phyloP scores from a whole-genome alignment of 495 filamentous ascomycete species.

The Aspergillus baeticus region DNA sequence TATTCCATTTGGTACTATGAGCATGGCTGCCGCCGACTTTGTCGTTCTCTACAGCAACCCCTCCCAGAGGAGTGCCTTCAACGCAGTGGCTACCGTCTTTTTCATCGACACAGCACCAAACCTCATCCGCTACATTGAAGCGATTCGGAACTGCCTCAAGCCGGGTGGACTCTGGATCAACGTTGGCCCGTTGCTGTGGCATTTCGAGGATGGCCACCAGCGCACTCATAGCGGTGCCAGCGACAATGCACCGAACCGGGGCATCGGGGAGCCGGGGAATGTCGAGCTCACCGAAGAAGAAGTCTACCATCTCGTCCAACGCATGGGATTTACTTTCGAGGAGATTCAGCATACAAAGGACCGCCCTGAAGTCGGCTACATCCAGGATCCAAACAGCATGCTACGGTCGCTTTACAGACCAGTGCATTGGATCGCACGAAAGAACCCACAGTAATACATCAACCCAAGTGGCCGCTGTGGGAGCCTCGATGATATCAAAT shows the following conservation, averaged over 20 bases:
- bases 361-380: slow-evolving; percentile 69
- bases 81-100: slow-evolving; percentile 86
- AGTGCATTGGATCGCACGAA: slow-evolving; percentile 82
- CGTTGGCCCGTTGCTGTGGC: slow-evolving; percentile 87
- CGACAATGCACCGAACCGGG: slow-evolving; percentile 27
- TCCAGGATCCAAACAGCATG: slow-evolving; percentile 81
- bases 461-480: not conserved
- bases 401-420: slow-evolving; percentile 75
- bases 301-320: slow-evolving; percentile 70
- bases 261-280: slow-evolving; percentile 75
- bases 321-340: slow-evolving; percentile 75
- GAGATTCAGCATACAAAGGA: slow-evolving; percentile 38
- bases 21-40: slow-evolving; percentile 86
- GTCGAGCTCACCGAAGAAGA: slow-evolving; percentile 89
- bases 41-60: slow-evolving; percentile 66
- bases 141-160: slow-evolving; percentile 74
- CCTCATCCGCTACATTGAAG: slow-evolving; percentile 81
- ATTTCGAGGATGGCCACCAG: slow-evolving; percentile 63
- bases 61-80: slow-evolving; percentile 59
- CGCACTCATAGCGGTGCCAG: slow-evolving; percentile 25
- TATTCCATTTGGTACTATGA: slow-evolving; percentile 55
- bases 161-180: slow-evolving; percentile 84
- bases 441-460: slow-evolving; percentile 30
- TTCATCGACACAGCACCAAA: slow-evolving; percentile 98
- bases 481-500: not conserved